Evolutionary conservation across 2,329 filamentous ascomycete genomes (phyloP).

Genomic region (Pseudocercospora crystallina): DNA sequence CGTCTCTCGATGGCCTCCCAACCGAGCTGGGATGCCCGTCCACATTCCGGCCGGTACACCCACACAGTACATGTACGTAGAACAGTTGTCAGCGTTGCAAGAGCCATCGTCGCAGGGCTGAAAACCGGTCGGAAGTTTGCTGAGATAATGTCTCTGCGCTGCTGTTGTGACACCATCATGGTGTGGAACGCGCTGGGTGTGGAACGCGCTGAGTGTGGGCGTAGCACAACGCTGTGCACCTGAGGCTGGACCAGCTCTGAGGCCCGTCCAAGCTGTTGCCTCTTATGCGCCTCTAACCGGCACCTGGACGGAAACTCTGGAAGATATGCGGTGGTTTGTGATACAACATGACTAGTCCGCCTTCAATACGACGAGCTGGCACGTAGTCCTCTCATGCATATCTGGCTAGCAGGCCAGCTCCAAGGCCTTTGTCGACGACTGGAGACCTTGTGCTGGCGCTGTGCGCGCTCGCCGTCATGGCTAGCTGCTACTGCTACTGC

Average conservation of each 20-base stretch:
- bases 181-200: no score
- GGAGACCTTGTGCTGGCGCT: constrained; percentile 6
- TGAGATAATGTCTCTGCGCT: not conserved
- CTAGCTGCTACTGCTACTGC: constrained; percentile 11
- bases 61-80: no score
- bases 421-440: constrained; percentile 1
- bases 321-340: not conserved
- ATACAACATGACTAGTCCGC: constrained; percentile 11
- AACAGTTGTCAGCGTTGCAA: no score
- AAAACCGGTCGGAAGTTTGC: constrained; percentile 19
- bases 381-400: not conserved
- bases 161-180: no score
- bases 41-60: no score
- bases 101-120: no score
- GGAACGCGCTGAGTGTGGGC: not conserved
- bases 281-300: no score
- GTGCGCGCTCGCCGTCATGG: constrained; percentile 1
- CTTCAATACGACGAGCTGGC: constrained; percentile 10
- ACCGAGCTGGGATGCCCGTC: no score
- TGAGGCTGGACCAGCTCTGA: constrained; percentile 3
- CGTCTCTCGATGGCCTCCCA: no score
- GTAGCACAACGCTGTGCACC: constrained; percentile 9
- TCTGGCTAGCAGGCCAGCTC: not conserved
- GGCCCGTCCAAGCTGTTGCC: no score
- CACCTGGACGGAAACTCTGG: no score